phyloP scores from a whole-genome alignment of 176 grass and related monocot genomes.

The Musa troglodytarum region DNA sequence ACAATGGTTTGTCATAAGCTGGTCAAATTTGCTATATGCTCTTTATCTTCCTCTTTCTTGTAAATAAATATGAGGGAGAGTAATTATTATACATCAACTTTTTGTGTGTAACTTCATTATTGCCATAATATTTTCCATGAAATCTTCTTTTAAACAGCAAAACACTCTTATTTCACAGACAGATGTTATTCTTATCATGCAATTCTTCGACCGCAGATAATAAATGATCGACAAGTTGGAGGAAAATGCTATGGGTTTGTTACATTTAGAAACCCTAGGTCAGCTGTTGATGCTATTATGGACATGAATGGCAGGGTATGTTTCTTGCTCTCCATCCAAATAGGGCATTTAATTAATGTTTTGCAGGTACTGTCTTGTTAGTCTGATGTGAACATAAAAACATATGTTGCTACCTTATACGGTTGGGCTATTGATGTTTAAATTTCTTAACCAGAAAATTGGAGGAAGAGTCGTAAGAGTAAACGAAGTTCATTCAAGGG shows the following conservation, averaged over 20 bases:
- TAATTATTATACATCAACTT: too few species aligned
- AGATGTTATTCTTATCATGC: not conserved
- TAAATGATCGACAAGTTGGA: constrained; percentile 72
- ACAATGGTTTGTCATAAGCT: not conserved
- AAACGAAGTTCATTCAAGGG: constrained; percentile 76
- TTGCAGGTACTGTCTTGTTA: too few species aligned
- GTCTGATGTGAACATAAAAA: not conserved
- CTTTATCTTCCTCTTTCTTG: not conserved
- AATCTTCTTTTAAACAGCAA: not conserved
- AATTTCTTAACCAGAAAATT: constrained; percentile 44
- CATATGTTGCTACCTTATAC: constrained; percentile 3
- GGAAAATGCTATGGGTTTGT: constrained; percentile 84
- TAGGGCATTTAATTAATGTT: not conserved
- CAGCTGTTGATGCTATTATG: constrained; percentile 57
- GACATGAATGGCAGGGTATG: constrained; percentile 82
- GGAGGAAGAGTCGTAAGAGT: constrained; percentile 64
- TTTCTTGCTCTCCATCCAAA: not conserved
- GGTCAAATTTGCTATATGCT: not conserved
- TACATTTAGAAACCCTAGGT: constrained; percentile 61
- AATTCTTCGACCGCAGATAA: constrained; percentile 42
- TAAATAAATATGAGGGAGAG: not conserved
- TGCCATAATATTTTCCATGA: not conserved
- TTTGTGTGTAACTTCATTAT: too few species aligned
- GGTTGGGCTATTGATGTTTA: not conserved
- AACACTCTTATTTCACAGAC: not conserved